These are phyloP conservation scores for Beauveria bassiana DNA, from an alignment of 2,329 filamentous ascomycete genomes.

Conservation along the genomic window DNA sequence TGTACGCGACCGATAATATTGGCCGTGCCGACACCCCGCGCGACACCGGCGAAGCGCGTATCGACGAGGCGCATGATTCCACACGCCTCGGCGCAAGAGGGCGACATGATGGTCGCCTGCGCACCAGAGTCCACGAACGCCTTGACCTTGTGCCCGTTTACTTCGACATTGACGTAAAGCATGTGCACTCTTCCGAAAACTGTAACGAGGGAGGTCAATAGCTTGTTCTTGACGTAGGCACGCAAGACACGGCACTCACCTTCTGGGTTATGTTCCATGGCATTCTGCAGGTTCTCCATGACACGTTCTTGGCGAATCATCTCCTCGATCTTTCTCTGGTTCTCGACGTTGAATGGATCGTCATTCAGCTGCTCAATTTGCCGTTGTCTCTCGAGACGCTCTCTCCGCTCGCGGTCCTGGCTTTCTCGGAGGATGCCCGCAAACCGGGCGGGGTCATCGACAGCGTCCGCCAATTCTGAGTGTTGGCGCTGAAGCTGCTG, in stretches of 20 bases:
- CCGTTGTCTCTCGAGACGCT: constrained; percentile 69
- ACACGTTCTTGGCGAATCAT: constrained; percentile 94
- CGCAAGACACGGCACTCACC: constrained; percentile 44
- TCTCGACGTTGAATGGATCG: constrained; percentile 89
- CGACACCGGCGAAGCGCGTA: constrained; percentile 83
- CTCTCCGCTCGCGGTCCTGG: constrained; percentile 61
- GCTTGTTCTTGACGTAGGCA: constrained; percentile 2
- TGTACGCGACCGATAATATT: constrained; percentile 93
- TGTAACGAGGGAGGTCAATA: constrained; percentile 28
- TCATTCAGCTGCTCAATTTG: constrained; percentile 82
- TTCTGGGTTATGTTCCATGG: constrained; percentile 95
- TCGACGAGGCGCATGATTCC: constrained; percentile 96
- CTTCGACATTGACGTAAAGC: constrained; percentile 92
- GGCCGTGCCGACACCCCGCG: constrained; percentile 88
- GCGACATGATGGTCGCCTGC: constrained; percentile 98
- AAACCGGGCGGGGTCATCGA: constrained; percentile 72
- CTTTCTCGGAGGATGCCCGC: constrained; percentile 62
- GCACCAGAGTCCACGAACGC: constrained; percentile 96
- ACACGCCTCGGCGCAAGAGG: constrained; percentile 80
- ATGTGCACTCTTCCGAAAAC: constrained; percentile 93
- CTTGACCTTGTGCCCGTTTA: constrained; percentile 88
- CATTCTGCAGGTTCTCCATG: constrained; percentile 91
- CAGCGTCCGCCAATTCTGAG: constrained; percentile 67
- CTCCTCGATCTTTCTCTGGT: constrained; percentile 88
- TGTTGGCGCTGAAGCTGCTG: constrained; percentile 63